Conservation (phyloP, 305 asterid genomes). For the Rubia tinctorum region DNA sequence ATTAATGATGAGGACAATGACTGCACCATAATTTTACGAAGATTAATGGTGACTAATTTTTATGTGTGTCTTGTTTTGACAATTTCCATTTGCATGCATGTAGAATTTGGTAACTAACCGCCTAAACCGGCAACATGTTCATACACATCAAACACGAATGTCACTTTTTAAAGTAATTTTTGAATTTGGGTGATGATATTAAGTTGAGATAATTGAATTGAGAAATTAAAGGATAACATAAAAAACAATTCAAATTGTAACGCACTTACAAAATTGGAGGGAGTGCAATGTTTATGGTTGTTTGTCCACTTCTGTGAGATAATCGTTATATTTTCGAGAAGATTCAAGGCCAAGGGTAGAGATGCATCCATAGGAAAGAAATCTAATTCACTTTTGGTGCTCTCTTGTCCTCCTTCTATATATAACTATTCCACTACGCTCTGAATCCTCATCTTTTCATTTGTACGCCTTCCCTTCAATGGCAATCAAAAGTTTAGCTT, state of each 20-base stretch:
- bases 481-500: slow-evolving; percentile 6
- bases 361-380: too few species aligned
- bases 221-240: too few species aligned
- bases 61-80: too few species aligned
- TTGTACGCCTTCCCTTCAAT: neutral
- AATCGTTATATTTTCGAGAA: neutral
- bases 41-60: neutral
- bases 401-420: neutral
- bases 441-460: neutral
- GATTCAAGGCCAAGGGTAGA: neutral
- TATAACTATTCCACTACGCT: neutral
- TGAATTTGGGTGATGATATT: too few species aligned
- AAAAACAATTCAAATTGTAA: too few species aligned
- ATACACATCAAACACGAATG: neutral
- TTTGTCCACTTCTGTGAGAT: neutral
- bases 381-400: neutral
- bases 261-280: too few species aligned
- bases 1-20: too few species aligned
- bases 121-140: neutral
- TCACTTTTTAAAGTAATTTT: too few species aligned
- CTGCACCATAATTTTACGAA: too few species aligned
- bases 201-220: too few species aligned
- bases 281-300: too few species aligned
- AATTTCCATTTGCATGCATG: neutral
- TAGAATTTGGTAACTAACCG: neutral